phyloP scores from a whole-genome alignment of 768 basidiomycete genomes.

The Rhizopogon vesiculosus region DNA sequence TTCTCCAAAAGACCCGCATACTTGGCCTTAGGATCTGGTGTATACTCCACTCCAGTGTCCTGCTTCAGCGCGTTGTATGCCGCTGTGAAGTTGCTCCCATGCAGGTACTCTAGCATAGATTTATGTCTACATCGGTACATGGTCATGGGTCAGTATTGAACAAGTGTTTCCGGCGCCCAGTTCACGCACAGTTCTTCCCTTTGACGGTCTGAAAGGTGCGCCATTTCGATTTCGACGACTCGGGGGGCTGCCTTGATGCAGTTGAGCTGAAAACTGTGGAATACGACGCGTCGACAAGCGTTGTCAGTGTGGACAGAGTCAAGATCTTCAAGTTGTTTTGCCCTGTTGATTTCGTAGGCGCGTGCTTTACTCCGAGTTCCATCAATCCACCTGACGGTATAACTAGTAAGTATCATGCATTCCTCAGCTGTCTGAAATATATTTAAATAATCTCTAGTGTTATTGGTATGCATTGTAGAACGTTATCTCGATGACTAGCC shows the following conservation, averaged over 20 bases:
- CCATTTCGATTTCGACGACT: constrained; percentile 23
- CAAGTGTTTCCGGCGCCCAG: constrained; percentile 4
- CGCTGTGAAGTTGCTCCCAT: constrained; percentile 57
- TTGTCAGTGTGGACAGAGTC: constrained; percentile 9
- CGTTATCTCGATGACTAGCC: too few relatives aligned
- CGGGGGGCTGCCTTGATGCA: constrained; percentile 4
- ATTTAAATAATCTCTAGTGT: neutral
- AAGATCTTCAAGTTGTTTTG: constrained; percentile 24
- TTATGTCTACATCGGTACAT: constrained; percentile 52
- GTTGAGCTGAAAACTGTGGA: constrained; percentile 2
- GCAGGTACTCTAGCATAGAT: constrained; percentile 76
- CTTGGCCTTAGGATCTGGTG: constrained; percentile 83
- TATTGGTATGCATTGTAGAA: neutral
- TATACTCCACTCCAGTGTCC: constrained; percentile 55
- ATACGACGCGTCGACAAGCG: constrained; percentile 12
- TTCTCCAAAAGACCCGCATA: constrained; percentile 88
- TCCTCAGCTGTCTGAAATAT: neutral
- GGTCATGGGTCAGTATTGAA: constrained; percentile 6
- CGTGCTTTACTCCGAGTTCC: too few relatives aligned
- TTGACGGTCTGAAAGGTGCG: constrained; percentile 42
- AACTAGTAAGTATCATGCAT: neutral
- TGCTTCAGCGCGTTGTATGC: constrained; percentile 58
- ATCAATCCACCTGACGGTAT: too few relatives aligned
- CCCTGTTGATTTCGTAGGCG: constrained; percentile 17
- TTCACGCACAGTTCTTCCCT: constrained; percentile 42